Evolutionary conservation across 768 basidiomycete genomes (phyloP).

Genomic region (Rhodotorula diobovata): DNA sequence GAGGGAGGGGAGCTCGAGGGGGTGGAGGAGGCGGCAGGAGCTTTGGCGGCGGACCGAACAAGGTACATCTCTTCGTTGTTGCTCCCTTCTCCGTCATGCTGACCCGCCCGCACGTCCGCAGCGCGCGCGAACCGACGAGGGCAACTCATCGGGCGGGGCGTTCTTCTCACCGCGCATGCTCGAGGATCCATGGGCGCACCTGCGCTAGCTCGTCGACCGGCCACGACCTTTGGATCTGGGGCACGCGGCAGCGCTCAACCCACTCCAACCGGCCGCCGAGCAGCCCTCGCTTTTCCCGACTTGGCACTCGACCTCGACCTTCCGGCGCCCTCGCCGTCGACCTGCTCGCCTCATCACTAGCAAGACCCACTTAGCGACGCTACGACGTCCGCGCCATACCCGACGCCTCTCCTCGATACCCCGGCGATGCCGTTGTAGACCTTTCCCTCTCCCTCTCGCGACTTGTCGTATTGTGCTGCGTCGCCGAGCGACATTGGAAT

Average conservation of each 20-base stretch:
- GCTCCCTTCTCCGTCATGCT: neutral
- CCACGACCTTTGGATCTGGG: too few species aligned
- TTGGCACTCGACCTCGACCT: too few species aligned
- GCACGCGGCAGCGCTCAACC: too few species aligned
- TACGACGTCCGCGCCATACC: neutral
- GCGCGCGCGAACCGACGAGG: conserved; percentile 9
- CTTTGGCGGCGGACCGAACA: conserved; percentile 11
- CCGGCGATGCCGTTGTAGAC: neutral
- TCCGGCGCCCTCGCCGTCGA: too few species aligned
- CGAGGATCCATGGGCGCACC: conserved; percentile 17
- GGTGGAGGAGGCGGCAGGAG: conserved; percentile 1
- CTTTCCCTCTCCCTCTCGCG: neutral
- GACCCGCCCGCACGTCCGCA: neutral
- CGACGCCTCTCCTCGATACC: neutral
- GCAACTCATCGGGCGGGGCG: neutral
- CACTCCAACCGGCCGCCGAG: too few species aligned
- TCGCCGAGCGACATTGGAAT: too few species aligned
- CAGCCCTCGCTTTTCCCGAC: too few species aligned
- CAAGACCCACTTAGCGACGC: too few species aligned
- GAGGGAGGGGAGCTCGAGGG: neutral
- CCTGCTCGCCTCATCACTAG: too few species aligned
- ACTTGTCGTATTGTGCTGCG: neutral
- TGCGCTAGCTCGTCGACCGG: too few species aligned
- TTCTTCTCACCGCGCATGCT: conserved; percentile 9
- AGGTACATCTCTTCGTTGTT: neutral